Base-by-base conservation (phyloP, 2,329 filamentous ascomycete genomes). In the Sporothrix schenckii region DNA sequence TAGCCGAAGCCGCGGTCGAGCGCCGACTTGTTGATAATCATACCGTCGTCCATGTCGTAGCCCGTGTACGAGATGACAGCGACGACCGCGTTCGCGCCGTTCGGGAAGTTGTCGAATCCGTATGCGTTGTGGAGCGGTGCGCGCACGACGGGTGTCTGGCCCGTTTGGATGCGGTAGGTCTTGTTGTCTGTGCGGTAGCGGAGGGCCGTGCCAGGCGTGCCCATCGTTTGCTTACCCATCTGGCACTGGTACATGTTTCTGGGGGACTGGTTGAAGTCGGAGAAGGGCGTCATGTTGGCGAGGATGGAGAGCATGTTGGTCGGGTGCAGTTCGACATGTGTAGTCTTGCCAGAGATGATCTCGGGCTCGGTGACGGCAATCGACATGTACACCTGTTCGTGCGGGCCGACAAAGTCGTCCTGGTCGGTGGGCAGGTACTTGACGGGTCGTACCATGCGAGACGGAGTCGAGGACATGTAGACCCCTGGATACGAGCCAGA, bases 201-300 rank as follows among this genome's bases (percentile, higher is more conserved):
- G 73, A 94, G 84, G 2, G 94, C 91, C 9, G 94, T 92, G 71
- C 91, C 94, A 3, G 94, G 93, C 30, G 95, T 98, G 80, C 95
- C 95, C 95, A 99, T 99, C 0, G 94, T 94, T 83, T 99, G 95
- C 80, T 99, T 99, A 83, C 93, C 93, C 95, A 98, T 98, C 85
- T 98, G 95, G 83, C 94, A 97, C 79, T 97, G 92, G 79, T 98
- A 99, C 94, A 98, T 98, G 82, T 99, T 99, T 86, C 95, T 87
- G 1, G 95, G 95, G 16, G 94, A 97, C 80, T 99, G 95, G 81
- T 99, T 99, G 83, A 97, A 97, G 79, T 99, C 93, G 61, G 94
- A 97, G 82, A 99, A 99, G 3, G 95, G 95, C 0, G 95, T 99
- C 91, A 97, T 97, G 81, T 98, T 98, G 76, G 95, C 95, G 67